Evolutionary conservation across 1,284 basidiomycete genomes (phyloP).

Genomic region (Cryptococcus floricola): DNA sequence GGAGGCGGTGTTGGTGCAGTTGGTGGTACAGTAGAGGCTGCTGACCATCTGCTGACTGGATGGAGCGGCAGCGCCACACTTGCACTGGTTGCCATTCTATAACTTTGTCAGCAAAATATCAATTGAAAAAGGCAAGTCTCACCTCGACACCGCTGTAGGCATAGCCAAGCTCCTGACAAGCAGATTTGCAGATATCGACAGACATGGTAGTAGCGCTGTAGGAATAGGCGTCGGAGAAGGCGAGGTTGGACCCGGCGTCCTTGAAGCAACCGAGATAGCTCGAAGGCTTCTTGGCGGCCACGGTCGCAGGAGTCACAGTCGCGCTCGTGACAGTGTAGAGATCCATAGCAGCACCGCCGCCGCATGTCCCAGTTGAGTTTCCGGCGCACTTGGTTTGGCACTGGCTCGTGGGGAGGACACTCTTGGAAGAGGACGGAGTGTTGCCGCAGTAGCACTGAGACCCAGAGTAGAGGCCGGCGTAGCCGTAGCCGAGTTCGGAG

Average conservation of each 20-base stretch:
- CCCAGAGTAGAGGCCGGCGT: conserved; percentile 17
- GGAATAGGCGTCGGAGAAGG: conserved; percentile 16
- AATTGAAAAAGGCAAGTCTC: background rate
- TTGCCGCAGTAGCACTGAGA: conserved; percentile 16
- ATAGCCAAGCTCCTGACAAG: conserved; percentile 26
- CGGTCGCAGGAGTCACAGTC: conserved; percentile 1
- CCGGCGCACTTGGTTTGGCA: conserved; percentile 11
- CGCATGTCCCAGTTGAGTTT: conserved; percentile 15
- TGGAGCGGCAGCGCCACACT: conserved; percentile 11
- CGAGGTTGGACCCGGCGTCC: conserved; percentile 12
- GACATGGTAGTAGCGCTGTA: conserved; percentile 23
- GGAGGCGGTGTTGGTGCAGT: conserved; percentile 20
- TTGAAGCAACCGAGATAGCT: conserved; percentile 17
- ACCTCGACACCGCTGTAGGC: conserved; percentile 15
- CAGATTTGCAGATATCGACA: conserved; percentile 22
- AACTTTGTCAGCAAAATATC: background rate
- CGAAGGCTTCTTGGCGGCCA: conserved; percentile 6
- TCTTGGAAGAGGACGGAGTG: background rate
- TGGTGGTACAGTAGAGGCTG: conserved; percentile 12
- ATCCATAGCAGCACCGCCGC: conserved; percentile 14
- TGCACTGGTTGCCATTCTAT: conserved; percentile 15
- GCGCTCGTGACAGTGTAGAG: conserved; percentile 13
- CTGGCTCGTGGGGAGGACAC: conserved; percentile 11
- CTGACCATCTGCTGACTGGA: conserved; percentile 7
- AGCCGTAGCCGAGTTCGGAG: conserved; percentile 24